phyloP scores from a whole-genome alignment of 306 rosid species.

The Gillenia trifoliata region DNA sequence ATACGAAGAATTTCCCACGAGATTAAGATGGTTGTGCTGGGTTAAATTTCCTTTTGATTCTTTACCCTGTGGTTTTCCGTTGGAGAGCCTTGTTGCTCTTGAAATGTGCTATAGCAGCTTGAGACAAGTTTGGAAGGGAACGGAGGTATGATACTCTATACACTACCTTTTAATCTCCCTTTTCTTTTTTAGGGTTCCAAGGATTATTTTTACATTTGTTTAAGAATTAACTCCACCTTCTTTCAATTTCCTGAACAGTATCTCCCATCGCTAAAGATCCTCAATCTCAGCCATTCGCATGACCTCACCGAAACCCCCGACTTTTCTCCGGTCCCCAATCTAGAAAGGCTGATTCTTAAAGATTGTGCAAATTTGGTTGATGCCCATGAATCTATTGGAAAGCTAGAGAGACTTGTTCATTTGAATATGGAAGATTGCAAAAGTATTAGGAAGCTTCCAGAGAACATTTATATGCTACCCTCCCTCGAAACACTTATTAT shows the following conservation, averaged over 20 bases:
- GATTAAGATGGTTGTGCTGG: conserved; percentile 6
- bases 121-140: neutral
- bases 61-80: neutral
- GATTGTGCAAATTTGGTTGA: neutral
- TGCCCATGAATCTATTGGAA: conserved; percentile 6
- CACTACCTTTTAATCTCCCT: neutral
- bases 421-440: conserved; percentile 7
- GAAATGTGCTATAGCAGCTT: conserved; percentile 9
- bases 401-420: neutral
- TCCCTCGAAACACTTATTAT: neutral
- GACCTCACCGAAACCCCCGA: neutral
- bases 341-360: conserved; percentile 2
- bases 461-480: neutral
- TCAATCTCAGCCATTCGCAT: conserved; percentile 14
- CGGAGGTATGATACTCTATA: neutral
- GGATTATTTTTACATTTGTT: neutral
- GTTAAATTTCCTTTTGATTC: neutral
- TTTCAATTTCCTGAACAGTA: neutral
- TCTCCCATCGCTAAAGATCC: conserved; percentile 3
- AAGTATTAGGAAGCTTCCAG: neutral
- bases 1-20: neutral
- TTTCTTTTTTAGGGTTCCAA: neutral
- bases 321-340: neutral
- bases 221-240: neutral
- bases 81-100: conserved; percentile 6